These are phyloP conservation scores for Physcomitrium patens DNA, from an alignment of 225 moss, liverwort and hornwort species.

Conservation along the genomic window DNA sequence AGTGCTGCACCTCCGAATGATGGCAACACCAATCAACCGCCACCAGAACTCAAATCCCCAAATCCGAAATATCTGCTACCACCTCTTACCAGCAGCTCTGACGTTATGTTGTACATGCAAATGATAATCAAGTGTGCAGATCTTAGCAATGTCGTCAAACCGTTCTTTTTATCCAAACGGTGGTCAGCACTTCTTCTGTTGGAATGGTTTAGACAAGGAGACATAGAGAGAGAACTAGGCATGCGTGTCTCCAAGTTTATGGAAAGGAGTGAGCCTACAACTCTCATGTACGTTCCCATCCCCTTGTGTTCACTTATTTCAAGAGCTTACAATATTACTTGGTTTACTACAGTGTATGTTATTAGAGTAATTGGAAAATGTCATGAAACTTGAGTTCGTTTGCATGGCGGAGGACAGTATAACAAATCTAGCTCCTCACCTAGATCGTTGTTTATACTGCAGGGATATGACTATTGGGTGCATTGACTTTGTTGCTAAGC, in stretches of 20 bases:
- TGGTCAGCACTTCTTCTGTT: slow-evolving; percentile 88
- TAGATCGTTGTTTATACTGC: slow-evolving; percentile 19
- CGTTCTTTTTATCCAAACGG: slow-evolving; percentile 88
- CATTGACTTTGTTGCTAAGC: slow-evolving; percentile 97
- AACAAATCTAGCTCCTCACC: not conserved
- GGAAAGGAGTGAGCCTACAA: slow-evolving; percentile 85
- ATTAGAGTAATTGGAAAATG: not conserved
- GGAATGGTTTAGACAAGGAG: slow-evolving; percentile 99
- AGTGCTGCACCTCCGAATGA: not conserved
- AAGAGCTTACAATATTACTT: not conserved
- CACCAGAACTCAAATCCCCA: slow-evolving; percentile 23
- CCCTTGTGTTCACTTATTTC: not conserved
- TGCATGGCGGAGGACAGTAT: not conserved
- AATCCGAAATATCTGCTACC: slow-evolving; percentile 51
- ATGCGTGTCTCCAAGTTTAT: slow-evolving; percentile 92
- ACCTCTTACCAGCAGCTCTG: slow-evolving; percentile 72
- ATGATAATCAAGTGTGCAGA: slow-evolving; percentile 98
- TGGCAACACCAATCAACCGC: not conserved
- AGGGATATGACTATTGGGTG: slow-evolving; percentile 99
- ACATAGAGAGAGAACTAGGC: slow-evolving; percentile 89
- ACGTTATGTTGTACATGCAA: slow-evolving; percentile 73
- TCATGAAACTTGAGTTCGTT: not conserved
- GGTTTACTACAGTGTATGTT: not conserved
- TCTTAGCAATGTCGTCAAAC: slow-evolving; percentile 97
- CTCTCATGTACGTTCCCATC: slow-evolving; percentile 66